A percentile compares a stretch with the other conserved stretches of the same genome.
phyloP scores from a whole-genome alignment of 495 filamentous ascomycete genomes.

The Xylaria longipes region DNA sequence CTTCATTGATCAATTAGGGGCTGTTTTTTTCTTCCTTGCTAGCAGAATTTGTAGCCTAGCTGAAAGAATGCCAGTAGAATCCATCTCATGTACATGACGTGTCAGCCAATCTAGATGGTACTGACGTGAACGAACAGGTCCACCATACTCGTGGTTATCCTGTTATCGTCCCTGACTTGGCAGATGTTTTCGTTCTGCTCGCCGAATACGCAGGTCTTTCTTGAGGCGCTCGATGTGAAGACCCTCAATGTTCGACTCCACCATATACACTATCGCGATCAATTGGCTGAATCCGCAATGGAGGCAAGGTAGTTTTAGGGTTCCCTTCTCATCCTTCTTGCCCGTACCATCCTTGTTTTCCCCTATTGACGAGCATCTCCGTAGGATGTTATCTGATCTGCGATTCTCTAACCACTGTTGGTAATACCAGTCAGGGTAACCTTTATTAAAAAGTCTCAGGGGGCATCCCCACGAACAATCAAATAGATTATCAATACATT shows the following conservation, averaged over 20 bases:
- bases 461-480: too few relatives aligned
- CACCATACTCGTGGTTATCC: background rate
- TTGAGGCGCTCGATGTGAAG: background rate
- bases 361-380: too few relatives aligned
- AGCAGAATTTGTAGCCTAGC: background rate
- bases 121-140: background rate
- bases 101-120: background rate
- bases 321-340: too few relatives aligned
- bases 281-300: background rate
- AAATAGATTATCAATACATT: too few relatives aligned
- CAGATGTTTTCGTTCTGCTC: background rate
- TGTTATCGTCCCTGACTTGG: background rate
- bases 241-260: background rate
- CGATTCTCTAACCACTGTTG: too few relatives aligned
- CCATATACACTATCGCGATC: accelerated
- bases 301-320: too few relatives aligned
- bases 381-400: too few relatives aligned
- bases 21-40: background rate
- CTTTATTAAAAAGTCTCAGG: too few relatives aligned
- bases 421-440: too few relatives aligned
- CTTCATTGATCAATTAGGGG: background rate
- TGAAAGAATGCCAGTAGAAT: background rate
- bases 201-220: background rate
- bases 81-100: background rate
- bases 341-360: too few relatives aligned